Evolutionary conservation across 805 yeast species (phyloP).

Genomic region (Kuraishia hungarica): DNA sequence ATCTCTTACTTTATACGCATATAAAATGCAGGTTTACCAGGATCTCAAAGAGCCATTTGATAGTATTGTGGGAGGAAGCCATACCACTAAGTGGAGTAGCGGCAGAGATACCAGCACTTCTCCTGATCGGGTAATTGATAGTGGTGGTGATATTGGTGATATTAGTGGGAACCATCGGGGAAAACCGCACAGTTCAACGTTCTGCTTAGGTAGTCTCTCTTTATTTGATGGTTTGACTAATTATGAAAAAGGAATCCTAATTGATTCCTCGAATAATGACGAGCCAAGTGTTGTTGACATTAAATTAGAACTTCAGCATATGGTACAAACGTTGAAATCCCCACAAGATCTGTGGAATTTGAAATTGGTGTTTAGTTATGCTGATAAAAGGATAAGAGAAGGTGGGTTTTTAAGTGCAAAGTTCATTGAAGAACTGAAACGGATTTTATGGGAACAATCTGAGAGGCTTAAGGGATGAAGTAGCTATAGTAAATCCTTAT

Average conservation of each 20-base stretch:
- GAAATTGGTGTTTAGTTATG: conserved; percentile 50
- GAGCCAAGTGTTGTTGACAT: conserved; percentile 42
- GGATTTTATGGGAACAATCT: conserved; percentile 6
- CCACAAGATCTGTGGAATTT: conserved; percentile 58
- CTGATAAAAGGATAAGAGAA: conserved; percentile 27
- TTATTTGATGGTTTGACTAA: conserved; percentile 13
- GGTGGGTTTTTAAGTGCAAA: conserved; percentile 36
- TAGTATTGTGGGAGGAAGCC: conserved; percentile 2
- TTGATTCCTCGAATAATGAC: conserved; percentile 6
- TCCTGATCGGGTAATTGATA: too few species aligned
- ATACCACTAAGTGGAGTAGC: background rate
- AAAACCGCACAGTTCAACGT: too few species aligned
- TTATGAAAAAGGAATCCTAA: conserved; percentile 12
- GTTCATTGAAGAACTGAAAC: conserved; percentile 45
- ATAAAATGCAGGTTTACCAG: conserved; percentile 34
- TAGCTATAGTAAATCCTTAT: too few species aligned
- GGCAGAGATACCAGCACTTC: too few species aligned
- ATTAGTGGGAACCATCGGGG: too few species aligned
- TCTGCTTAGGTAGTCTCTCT: background rate
- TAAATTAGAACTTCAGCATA: conserved; percentile 38
- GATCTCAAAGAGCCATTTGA: conserved; percentile 10
- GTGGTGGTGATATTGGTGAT: too few species aligned
- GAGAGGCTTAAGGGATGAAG: background rate
- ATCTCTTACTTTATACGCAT: conserved; percentile 41
- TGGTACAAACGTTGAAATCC: conserved; percentile 31